These are phyloP conservation scores for Xylariaceae sp. DNA, from an alignment of 2,329 filamentous ascomycete species.

Conservation along the genomic window DNA sequence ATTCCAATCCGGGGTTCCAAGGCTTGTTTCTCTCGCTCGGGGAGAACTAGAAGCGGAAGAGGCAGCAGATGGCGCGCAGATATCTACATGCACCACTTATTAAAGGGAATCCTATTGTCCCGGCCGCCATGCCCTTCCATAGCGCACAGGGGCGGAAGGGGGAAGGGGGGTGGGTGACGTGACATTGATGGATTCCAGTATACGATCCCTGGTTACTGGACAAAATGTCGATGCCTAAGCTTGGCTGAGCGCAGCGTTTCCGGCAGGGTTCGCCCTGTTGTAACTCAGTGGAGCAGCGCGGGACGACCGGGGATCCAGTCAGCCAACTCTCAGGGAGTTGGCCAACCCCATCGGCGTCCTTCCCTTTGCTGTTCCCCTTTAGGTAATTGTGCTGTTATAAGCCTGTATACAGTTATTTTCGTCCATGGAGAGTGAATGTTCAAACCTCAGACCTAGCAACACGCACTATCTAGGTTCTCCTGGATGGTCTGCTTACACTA, in stretches of 20 bases:
- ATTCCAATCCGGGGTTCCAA: constrained; percentile 24
- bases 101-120: constrained; percentile 20
- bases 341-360: constrained; percentile 5
- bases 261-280: constrained; percentile 19
- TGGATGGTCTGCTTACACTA: not conserved
- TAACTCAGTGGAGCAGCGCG: constrained; percentile 15
- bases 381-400: not conserved
- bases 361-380: constrained; percentile 5
- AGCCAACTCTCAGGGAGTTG: constrained; percentile 12
- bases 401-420: constrained; percentile 16
- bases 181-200: constrained; percentile 23
- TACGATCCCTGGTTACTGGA: constrained; percentile 5
- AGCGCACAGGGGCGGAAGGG: constrained; percentile 8
- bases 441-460: not conserved
- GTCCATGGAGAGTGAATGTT: not conserved
- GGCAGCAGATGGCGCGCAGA: constrained; percentile 20
- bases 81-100: constrained; percentile 19
- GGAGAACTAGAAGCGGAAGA: constrained; percentile 8
- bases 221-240: constrained; percentile 13
- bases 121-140: constrained; percentile 13
- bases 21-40: constrained; percentile 15
- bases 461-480: not conserved
- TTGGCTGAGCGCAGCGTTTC: constrained; percentile 12
- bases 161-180: constrained; percentile 15
- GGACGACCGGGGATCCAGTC: constrained; percentile 16